phyloP scores from a whole-genome alignment of 257 asterid genomes.

The Fraxinus pennsylvanica region DNA sequence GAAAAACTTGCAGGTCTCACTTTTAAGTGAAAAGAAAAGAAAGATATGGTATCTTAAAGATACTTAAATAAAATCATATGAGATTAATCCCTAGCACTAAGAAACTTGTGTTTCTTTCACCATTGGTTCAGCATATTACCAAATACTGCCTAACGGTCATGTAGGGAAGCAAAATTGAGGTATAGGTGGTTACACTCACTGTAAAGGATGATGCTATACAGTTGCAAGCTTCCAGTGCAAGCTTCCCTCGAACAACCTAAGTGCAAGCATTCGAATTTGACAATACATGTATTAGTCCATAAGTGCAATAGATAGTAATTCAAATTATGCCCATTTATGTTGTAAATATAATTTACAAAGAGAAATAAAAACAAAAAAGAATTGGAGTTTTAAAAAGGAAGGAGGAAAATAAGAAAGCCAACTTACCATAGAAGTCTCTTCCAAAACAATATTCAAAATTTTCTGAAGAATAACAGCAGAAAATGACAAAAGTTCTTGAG shows the following conservation, averaged over 20 bases:
- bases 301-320: conserved; percentile 2
- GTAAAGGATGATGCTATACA: conserved; percentile 65
- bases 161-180: neutral
- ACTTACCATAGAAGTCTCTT: conserved; percentile 69
- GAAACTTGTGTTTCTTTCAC: conserved; percentile 15
- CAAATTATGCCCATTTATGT: neutral
- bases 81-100: neutral
- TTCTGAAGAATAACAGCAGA: conserved; percentile 51
- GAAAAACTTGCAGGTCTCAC: neutral
- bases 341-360: conserved; percentile 7
- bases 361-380: conserved; percentile 14
- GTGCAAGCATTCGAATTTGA: conserved; percentile 23
- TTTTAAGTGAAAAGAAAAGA: too few relatives aligned
- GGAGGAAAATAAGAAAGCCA: conserved; percentile 14
- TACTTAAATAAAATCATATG: neutral
- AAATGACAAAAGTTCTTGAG: conserved; percentile 56
- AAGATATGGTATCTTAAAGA: neutral
- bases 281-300: conserved; percentile 12
- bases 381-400: neutral
- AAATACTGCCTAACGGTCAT: neutral
- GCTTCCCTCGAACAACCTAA: conserved; percentile 67
- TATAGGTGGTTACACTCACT: conserved; percentile 39
- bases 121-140: neutral
- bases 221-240: conserved; percentile 80
- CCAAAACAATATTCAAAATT: conserved; percentile 44